Conservation (phyloP, 495 filamentous ascomycete genomes). For the Rhizodiscina lignyota region DNA sequence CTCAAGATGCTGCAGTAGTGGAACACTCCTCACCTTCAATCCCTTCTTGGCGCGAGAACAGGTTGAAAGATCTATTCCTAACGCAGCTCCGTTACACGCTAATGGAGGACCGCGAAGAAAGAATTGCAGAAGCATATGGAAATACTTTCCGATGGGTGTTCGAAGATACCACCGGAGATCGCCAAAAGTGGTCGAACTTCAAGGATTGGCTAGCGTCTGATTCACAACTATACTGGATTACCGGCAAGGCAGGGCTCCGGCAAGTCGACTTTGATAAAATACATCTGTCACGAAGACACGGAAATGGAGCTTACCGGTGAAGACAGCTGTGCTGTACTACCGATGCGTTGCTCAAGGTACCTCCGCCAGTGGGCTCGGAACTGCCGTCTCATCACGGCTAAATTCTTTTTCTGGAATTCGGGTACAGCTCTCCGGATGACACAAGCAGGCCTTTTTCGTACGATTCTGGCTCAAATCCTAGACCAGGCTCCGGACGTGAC, state of each 20-base stretch:
- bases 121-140: constrained; percentile 9
- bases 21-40: too few relatives aligned
- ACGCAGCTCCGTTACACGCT: too few relatives aligned
- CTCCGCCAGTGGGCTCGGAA: neutral
- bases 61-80: too few relatives aligned
- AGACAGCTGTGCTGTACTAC: too few relatives aligned
- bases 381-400: neutral
- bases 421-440: neutral
- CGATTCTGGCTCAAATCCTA: neutral
- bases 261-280: constrained; percentile 30
- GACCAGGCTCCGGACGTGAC: neutral
- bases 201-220: constrained; percentile 17
- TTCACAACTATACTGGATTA: constrained; percentile 22
- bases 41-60: too few relatives aligned
- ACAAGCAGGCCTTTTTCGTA: neutral
- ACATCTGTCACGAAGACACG: constrained; percentile 9
- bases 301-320: too few relatives aligned
- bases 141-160: constrained; percentile 23
- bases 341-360: too few relatives aligned
- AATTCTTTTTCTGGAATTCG: neutral
- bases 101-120: too few relatives aligned
- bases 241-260: constrained; percentile 28
- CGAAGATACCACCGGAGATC: constrained; percentile 1
- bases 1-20: too few relatives aligned
- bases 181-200: constrained; percentile 13